Evolutionary conservation across 345 rosid genomes (phyloP), one percentile per base, ranked within the genome.

Genomic region (Geranium brycei): DNA sequence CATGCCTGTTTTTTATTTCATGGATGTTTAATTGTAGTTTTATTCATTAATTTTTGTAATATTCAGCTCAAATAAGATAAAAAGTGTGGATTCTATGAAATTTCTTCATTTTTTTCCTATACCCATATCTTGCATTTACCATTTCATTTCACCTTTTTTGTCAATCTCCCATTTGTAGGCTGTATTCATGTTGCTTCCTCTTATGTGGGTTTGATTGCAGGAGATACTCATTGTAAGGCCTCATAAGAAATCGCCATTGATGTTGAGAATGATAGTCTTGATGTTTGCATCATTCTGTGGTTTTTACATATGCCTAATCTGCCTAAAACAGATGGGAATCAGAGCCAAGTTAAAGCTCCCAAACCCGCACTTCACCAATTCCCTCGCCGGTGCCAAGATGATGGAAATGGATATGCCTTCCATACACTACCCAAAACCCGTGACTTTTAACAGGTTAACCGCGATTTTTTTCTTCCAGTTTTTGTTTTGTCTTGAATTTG

Each of bases 341-440:
- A 66, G 47, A 35, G 73, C 69, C 58, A 80, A 64, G 51, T 68
- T 68, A 14, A 75, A 66, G 63, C 69, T 83, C 18, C 89, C 73
- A 73, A 65, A 83, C 57, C 75, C 79, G 16, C 75, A 69, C 41
- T 67, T 19, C 58, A 79, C 87, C 40, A 18, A 69, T 67, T 62
- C 60, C 59, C 75, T 64, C 31, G 56, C 17, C 31, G 64, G 59
- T n/a, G 23, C 56, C 14, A 31, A 59, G 51, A 61, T 63, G 1
- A 23, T 69, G 15, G 76, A 75, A 65, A 57, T 69, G 15, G 76
- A 75, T 64, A 57, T 74, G 63, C 80, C 87, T 64, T 63, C 14
- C 14, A 19, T 83, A 70, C 96, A 93, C 71, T 93, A 82, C 78
- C 99, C 97, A 12, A 74, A 66, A 67, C 99, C 99, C 16, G 70